phyloP scores from a whole-genome alignment of 2,329 filamentous ascomycete species.

The Geosmithia flava region DNA sequence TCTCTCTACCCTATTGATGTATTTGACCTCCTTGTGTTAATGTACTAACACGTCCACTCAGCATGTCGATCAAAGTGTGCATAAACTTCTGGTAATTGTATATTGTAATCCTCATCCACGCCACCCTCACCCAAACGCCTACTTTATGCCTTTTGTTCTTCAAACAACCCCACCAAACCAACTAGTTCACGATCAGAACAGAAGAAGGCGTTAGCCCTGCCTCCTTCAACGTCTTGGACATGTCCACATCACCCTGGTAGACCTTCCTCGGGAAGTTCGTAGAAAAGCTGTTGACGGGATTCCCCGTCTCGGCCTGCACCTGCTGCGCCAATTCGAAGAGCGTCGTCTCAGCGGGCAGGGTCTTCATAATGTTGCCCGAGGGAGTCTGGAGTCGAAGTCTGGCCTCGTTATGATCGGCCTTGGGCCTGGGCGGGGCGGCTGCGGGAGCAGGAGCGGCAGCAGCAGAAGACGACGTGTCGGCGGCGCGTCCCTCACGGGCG shows the following conservation, averaged over 20 bases:
- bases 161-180: conserved; percentile 2
- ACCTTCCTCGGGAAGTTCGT: conserved; percentile 81
- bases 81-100: too few relatives aligned
- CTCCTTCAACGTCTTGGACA: conserved; percentile 86
- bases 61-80: too few relatives aligned
- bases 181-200: conserved; percentile 63
- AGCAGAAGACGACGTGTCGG: conserved; percentile 16
- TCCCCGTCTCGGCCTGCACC: conserved; percentile 58
- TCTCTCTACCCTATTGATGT: too few relatives aligned
- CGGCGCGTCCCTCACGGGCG: conserved; percentile 60
- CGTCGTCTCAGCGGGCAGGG: conserved; percentile 77
- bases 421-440: conserved; percentile 43
- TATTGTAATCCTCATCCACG: neutral
- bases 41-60: too few relatives aligned
- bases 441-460: conserved; percentile 28
- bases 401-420: conserved; percentile 65
- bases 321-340: conserved; percentile 82
- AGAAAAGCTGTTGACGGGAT: conserved; percentile 62
- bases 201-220: conserved; percentile 82
- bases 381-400: conserved; percentile 70
- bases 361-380: conserved; percentile 69
- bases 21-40: too few relatives aligned
- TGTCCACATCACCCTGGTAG: conserved; percentile 57
- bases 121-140: neutral
- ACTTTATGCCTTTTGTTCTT: conserved; percentile 6